Evolutionary conservation across 2,329 filamentous ascomycete genomes (phyloP).

Genomic region (Calonectria crousiana): DNA sequence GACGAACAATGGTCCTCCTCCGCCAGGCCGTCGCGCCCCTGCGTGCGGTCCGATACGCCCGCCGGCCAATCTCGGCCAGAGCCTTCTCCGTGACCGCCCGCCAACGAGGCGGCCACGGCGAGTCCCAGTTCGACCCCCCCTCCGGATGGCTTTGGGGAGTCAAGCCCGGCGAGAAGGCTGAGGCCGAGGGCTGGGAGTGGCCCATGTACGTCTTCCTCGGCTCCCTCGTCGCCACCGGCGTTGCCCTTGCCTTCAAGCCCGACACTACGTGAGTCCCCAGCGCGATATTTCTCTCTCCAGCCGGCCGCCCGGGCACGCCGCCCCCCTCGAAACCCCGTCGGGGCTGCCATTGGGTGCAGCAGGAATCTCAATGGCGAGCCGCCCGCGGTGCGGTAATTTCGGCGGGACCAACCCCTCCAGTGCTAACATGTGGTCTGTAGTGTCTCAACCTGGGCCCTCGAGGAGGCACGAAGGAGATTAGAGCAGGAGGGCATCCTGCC

Average conservation of each 20-base stretch:
- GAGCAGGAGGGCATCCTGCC: conserved; percentile 94
- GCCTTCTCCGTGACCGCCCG: conserved; percentile 60
- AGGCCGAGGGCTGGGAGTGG: conserved; percentile 97
- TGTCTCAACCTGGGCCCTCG: conserved; percentile 99
- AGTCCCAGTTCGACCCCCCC: conserved; percentile 88
- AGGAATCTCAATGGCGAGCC: conserved; percentile 19
- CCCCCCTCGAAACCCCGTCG: neutral
- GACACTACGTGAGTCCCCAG: conserved; percentile 89
- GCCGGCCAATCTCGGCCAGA: conserved; percentile 50
- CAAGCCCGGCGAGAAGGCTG: conserved; percentile 93
- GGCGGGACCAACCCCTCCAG: neutral
- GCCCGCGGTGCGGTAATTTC: conserved; percentile 42
- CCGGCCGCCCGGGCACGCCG: neutral
- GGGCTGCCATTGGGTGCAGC: conserved; percentile 7
- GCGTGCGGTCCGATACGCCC: conserved; percentile 53
- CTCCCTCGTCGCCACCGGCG: conserved; percentile 76
- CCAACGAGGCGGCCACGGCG: conserved; percentile 60
- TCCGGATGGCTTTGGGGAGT: conserved; percentile 93
- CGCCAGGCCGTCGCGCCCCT: conserved; percentile 53
- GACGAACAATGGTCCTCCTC: conserved; percentile 51
- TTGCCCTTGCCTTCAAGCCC: conserved; percentile 96
- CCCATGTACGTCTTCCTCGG: conserved; percentile 88
- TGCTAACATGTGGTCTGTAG: conserved; percentile 62
- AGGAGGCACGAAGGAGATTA: conserved; percentile 94
- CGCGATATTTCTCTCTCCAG: conserved; percentile 23